These are phyloP conservation scores for Paxillus ammoniavirescens DNA, from an alignment of 768 basidiomycete species.

Conservation along the genomic window DNA sequence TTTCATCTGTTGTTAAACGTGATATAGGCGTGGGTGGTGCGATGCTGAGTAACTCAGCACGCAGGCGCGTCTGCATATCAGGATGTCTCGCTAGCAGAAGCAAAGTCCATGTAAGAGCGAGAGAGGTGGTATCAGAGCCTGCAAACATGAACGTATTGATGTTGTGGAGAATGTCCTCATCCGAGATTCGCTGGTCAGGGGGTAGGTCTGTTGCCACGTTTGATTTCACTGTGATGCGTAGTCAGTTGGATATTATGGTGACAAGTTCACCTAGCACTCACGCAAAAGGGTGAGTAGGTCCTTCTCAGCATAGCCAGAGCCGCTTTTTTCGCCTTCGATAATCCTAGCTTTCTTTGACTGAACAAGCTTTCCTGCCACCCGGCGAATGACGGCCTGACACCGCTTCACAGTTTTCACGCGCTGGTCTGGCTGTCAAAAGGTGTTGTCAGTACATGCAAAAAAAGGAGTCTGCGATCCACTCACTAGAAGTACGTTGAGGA, in stretches of 20 bases:
- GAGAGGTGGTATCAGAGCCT: conserved; percentile 84
- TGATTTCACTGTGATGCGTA: conserved; percentile 62
- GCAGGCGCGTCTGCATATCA: conserved; percentile 65
- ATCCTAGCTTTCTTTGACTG: conserved; percentile 79
- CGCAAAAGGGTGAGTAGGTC: conserved; percentile 78
- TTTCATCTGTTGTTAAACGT: conserved; percentile 59
- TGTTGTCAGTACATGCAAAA: not conserved
- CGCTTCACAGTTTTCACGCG: conserved; percentile 47
- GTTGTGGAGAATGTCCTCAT: conserved; percentile 82
- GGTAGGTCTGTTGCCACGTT: conserved; percentile 72
- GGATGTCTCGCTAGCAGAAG: conserved; percentile 68
- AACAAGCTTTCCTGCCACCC: conserved; percentile 73
- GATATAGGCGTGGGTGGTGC: conserved; percentile 40
- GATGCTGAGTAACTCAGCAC: conserved; percentile 60
- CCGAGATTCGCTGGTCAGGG: conserved; percentile 72
- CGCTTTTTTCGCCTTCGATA: conserved; percentile 52
- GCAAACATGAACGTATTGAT: conserved; percentile 91
- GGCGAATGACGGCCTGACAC: conserved; percentile 61
- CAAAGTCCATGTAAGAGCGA: conserved; percentile 85
- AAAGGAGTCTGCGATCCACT: conserved; percentile 23
- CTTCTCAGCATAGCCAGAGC: conserved; percentile 54
- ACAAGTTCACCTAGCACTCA: conserved; percentile 35
- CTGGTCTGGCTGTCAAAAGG: conserved; percentile 48
- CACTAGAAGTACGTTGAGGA: conserved; percentile 54
- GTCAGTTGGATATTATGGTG: conserved; percentile 7